Conservation (phyloP, 345 rosid genomes). For the Syzygium aromaticum region DNA sequence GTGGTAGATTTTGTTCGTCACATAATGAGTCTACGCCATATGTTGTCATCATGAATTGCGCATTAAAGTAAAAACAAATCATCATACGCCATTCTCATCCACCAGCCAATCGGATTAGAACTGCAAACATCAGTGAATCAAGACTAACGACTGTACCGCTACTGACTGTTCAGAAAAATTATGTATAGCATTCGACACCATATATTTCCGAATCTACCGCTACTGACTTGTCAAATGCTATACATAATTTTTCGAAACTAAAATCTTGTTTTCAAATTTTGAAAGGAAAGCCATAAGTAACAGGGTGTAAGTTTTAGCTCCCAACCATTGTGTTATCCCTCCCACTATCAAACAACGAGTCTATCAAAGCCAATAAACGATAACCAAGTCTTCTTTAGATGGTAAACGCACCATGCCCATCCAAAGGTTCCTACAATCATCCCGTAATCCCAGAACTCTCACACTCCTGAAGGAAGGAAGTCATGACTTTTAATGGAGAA, state of each 20-base stretch:
- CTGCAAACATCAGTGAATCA: too few species aligned
- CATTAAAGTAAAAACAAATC: not conserved
- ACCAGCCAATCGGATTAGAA: too few species aligned
- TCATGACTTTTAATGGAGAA: not conserved
- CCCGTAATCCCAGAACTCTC: not conserved
- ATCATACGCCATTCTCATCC: not conserved
- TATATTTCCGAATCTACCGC: fast-evolving
- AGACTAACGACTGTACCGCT: too few species aligned
- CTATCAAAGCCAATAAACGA: not conserved
- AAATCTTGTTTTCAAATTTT: fast-evolving
- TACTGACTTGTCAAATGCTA: not conserved
- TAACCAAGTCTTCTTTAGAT: not conserved
- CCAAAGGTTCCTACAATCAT: not conserved
- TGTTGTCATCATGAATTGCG: too few species aligned
- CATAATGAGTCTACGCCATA: too few species aligned
- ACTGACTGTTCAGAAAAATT: too few species aligned
- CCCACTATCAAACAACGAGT: fast-evolving
- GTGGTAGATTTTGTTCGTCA: not conserved
- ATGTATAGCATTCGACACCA: too few species aligned
- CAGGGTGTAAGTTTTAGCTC: fast-evolving
- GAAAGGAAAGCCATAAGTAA: not conserved
- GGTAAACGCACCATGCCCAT: not conserved
- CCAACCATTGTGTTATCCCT: not conserved
- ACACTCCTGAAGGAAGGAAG: fast-evolving
- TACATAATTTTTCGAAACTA: fast-evolving